Evolutionary conservation across 305 asterid genomes (phyloP).

Genomic region (Fraxinus nigra): DNA sequence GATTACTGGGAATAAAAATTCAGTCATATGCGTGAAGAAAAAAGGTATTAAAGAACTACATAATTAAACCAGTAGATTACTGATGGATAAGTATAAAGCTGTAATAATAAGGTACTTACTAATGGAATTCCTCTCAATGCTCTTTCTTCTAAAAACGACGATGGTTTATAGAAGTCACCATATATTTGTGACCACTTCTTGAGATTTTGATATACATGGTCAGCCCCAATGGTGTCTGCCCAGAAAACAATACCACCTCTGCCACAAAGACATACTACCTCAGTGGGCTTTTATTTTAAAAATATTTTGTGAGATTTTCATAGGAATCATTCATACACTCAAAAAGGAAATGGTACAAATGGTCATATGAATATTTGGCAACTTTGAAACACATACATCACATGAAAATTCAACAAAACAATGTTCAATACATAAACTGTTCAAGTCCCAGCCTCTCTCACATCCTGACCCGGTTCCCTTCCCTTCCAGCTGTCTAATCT

Average conservation of each 20-base stretch:
- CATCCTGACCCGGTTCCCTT: not conserved
- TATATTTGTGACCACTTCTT: conserved; percentile 63
- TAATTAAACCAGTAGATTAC: not conserved
- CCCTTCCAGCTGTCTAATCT: not conserved
- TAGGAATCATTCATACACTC: not conserved
- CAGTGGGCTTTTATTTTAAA: conserved; percentile 1
- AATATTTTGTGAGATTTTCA: not conserved
- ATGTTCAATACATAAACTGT: not conserved
- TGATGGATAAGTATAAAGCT: conserved; percentile 1
- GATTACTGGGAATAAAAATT: not conserved
- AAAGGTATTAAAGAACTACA: not conserved
- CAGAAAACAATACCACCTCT: conserved; percentile 94
- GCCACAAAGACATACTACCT: conserved; percentile 32
- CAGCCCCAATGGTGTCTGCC: conserved; percentile 95
- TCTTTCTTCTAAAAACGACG: conserved; percentile 77
- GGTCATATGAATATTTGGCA: conserved; percentile 2
- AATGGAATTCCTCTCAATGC: conserved; percentile 75
- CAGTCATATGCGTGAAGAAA: not conserved
- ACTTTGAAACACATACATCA: conserved; percentile 8
- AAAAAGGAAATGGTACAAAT: conserved; percentile 1
- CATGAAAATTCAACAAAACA: not conserved
- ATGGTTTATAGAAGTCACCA: conserved; percentile 83
- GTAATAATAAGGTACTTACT: conserved; percentile 47
- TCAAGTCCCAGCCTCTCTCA: not conserved
- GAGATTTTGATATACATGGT: conserved; percentile 63